Evolutionary conservation across 768 basidiomycete genomes (phyloP).

Genomic region (Filobasidium floriforme): DNA sequence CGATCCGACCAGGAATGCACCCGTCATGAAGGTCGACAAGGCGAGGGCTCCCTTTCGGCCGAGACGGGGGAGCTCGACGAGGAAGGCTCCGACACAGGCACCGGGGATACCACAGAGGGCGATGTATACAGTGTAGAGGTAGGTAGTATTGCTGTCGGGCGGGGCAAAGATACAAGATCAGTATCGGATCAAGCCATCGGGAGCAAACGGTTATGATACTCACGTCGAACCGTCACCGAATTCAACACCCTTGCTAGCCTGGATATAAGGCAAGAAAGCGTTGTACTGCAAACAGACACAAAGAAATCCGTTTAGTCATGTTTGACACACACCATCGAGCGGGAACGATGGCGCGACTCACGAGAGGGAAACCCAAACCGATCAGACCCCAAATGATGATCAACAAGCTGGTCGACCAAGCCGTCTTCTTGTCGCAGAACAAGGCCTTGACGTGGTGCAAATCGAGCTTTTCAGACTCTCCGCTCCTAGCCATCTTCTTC

Average conservation of each 20-base stretch:
- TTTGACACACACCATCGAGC: not conserved
- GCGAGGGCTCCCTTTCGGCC: conserved; percentile 64
- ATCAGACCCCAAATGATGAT: conserved; percentile 62
- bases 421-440: conserved; percentile 59
- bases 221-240: conserved; percentile 10
- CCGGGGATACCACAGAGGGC: conserved; percentile 55
- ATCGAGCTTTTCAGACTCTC: conserved; percentile 12
- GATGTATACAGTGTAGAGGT: conserved; percentile 64
- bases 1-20: conserved; percentile 63
- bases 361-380: conserved; percentile 64
- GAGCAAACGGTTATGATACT: too few species aligned
- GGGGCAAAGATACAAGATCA: not conserved
- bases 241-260: conserved; percentile 45
- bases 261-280: conserved; percentile 49
- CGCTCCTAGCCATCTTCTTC: not conserved
- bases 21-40: conserved; percentile 64
- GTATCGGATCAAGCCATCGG: not conserved
- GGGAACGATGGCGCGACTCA: not conserved
- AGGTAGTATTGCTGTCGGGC: conserved; percentile 55
- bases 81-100: conserved; percentile 63
- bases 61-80: conserved; percentile 59
- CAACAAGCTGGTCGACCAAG: conserved; percentile 58
- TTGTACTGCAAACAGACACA: conserved; percentile 44
- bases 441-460: conserved; percentile 54
- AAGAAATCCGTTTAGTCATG: conserved; percentile 24